Percentiles rank a stretch among this genome's conserved stretches.
These are phyloP conservation scores for Nakazawaea ishiwadae DNA, from an alignment of 805 yeast species.

Conservation along the genomic window DNA sequence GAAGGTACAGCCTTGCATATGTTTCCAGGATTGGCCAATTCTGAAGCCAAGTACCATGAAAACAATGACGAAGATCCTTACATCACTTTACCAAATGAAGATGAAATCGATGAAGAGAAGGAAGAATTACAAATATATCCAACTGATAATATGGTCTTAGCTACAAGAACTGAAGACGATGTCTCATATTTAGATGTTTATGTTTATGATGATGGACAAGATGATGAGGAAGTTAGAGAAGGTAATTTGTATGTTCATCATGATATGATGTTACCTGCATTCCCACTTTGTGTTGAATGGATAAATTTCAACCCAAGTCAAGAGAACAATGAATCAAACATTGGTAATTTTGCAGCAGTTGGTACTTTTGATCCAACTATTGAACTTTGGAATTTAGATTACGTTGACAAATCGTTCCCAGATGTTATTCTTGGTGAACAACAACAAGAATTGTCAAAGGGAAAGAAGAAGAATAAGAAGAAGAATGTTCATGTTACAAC, in stretches of 20 bases:
- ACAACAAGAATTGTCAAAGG: conserved; percentile 32
- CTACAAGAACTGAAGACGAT: conserved; percentile 95
- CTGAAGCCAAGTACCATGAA: conserved; percentile 53
- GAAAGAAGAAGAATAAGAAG: conserved; percentile 43
- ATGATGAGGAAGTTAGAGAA: conserved; percentile 69
- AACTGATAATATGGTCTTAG: conserved; percentile 83
- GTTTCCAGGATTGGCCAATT: conserved; percentile 65
- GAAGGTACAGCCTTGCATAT: conserved; percentile 59
- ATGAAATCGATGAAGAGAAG: conserved; percentile 70
- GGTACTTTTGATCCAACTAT: conserved; percentile 98
- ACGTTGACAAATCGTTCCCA: conserved; percentile 90
- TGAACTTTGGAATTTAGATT: conserved; percentile 94
- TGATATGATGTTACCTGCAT: conserved; percentile 93
- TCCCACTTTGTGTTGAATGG: conserved; percentile 97
- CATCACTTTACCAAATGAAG: conserved; percentile 56
- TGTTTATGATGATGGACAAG: conserved; percentile 80
- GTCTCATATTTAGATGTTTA: conserved; percentile 88
- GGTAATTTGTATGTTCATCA: conserved; percentile 87
- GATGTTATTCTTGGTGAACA: conserved; percentile 87
- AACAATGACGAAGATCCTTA: conserved; percentile 47
- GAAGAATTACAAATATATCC: conserved; percentile 83
- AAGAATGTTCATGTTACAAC: conserved; percentile 51
- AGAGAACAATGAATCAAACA: conserved; percentile 35
- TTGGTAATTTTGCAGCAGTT: conserved; percentile 91
- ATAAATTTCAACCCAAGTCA: conserved; percentile 65